phyloP scores from a whole-genome alignment of 2,329 filamentous ascomycete genomes.

The Alternaria novae-zelandiae region DNA sequence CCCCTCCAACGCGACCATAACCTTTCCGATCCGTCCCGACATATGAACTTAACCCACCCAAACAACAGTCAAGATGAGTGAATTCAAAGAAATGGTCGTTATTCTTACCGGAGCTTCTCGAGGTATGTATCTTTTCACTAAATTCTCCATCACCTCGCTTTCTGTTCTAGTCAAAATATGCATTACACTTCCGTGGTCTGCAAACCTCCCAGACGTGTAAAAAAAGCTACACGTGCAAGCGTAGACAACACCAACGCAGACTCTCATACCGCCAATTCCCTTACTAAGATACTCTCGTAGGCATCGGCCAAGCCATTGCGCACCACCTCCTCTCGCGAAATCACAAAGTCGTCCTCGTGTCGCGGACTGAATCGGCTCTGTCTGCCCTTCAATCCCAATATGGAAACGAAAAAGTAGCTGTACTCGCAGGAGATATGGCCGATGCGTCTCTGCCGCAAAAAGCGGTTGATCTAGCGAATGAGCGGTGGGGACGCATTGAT shows the following conservation, averaged over 20 bases:
- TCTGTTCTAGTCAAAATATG: background rate
- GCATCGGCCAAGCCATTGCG: slow-evolving; percentile 67
- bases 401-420: slow-evolving; percentile 59
- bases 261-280: background rate
- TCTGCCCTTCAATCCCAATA: slow-evolving; percentile 50
- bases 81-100: slow-evolving; percentile 51
- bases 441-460: slow-evolving; percentile 62
- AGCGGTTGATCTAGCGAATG: slow-evolving; percentile 69
- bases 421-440: slow-evolving; percentile 64
- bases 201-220: background rate
- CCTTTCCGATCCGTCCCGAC: background rate
- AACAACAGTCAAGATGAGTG: slow-evolving; percentile 27
- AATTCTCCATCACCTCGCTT: background rate
- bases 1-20: background rate
- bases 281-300: slow-evolving; percentile 38
- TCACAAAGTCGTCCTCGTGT: slow-evolving; percentile 65
- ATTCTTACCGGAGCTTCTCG: slow-evolving; percentile 68
- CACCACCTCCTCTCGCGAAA: slow-evolving; percentile 63
- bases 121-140: slow-evolving; percentile 50
- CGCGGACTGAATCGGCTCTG: slow-evolving; percentile 63
- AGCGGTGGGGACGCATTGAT: slow-evolving; percentile 76
- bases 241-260: background rate
- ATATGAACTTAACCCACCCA: background rate
- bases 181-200: background rate
- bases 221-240: background rate